Conservation (phyloP, 1,139 yeast species). For the Lodderomyces theae region DNA sequence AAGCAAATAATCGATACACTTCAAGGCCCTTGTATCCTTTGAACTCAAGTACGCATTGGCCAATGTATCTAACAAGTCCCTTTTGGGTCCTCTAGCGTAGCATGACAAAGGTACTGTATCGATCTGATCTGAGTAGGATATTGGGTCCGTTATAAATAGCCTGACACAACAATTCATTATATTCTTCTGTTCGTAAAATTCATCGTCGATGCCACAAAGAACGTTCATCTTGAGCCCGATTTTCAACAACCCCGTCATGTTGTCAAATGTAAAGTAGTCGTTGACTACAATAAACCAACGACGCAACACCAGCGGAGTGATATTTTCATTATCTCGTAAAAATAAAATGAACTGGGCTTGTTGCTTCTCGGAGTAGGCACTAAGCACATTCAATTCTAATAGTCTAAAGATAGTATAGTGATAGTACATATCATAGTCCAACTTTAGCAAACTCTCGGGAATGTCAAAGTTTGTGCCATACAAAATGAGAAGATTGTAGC, state of each 20-base stretch:
- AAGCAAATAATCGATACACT: constrained; percentile 35
- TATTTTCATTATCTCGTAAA: constrained; percentile 13
- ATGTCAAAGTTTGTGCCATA: constrained; percentile 38
- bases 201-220: constrained; percentile 4
- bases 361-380: constrained; percentile 12
- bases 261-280: constrained; percentile 23
- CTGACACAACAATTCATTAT: constrained; percentile 29
- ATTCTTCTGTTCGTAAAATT: constrained; percentile 45
- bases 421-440: constrained; percentile 20
- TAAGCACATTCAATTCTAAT: constrained; percentile 41
- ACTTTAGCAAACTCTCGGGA: constrained; percentile 6
- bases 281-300: constrained; percentile 60
- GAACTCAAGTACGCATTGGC: constrained; percentile 14
- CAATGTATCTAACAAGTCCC: constrained; percentile 35
- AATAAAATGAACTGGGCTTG: constrained; percentile 27
- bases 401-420: constrained; percentile 45
- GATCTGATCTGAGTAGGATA: constrained; percentile 7
- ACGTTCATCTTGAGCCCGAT: constrained; percentile 5
- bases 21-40: constrained; percentile 13
- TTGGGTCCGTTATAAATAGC: constrained; percentile 11
- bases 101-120: constrained; percentile 49
- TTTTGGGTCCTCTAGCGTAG: constrained; percentile 40
- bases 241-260: constrained; percentile 5
- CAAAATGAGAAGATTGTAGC: constrained; percentile 46
- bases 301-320: constrained; percentile 30